A percentile compares a stretch with the other conserved stretches of the same genome.
Conservation (phyloP, 805 yeast genomes). For the Lachancea kluyveri region DNA sequence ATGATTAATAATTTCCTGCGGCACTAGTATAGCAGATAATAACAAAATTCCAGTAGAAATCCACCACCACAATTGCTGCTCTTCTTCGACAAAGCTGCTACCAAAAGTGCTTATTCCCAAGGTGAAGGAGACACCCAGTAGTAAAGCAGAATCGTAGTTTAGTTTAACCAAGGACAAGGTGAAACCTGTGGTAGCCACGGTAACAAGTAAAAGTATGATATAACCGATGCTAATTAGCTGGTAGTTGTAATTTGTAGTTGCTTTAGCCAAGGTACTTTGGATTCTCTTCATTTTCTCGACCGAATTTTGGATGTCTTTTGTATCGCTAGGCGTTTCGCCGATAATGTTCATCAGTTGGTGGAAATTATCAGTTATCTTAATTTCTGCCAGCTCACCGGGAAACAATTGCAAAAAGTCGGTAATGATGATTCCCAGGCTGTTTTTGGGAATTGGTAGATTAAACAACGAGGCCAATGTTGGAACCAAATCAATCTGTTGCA, state of each 20-base stretch:
- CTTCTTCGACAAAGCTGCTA: constrained; percentile 90
- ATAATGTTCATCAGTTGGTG: constrained; percentile 41
- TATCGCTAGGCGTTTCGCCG: constrained; percentile 5
- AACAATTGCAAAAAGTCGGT: constrained; percentile 51
- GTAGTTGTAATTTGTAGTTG: constrained; percentile 72
- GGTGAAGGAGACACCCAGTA: constrained; percentile 26
- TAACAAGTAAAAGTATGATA: constrained; percentile 15
- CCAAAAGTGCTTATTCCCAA: constrained; percentile 65
- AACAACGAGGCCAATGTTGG: constrained; percentile 79
- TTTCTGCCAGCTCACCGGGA: constrained; percentile 30
- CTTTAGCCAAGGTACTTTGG: constrained; percentile 45
- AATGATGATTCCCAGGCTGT: constrained; percentile 73
- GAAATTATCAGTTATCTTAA: constrained; percentile 43
- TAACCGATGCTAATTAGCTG: constrained; percentile 32
- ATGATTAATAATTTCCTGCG: constrained; percentile 10
- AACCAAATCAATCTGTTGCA: constrained; percentile 87
- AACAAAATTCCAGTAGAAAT: constrained; percentile 35
- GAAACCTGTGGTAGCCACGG: constrained; percentile 6
- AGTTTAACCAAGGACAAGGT: constrained; percentile 4
- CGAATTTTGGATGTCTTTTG: constrained; percentile 16
- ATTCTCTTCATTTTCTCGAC: constrained; percentile 37
- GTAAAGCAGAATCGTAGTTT: constrained; percentile 9
- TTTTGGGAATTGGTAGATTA: constrained; percentile 87
- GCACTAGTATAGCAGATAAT: constrained; percentile 5
- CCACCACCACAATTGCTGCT: constrained; percentile 96